phyloP scores from a whole-genome alignment of 2,329 filamentous ascomycete genomes.

The Penicillium sp. region DNA sequence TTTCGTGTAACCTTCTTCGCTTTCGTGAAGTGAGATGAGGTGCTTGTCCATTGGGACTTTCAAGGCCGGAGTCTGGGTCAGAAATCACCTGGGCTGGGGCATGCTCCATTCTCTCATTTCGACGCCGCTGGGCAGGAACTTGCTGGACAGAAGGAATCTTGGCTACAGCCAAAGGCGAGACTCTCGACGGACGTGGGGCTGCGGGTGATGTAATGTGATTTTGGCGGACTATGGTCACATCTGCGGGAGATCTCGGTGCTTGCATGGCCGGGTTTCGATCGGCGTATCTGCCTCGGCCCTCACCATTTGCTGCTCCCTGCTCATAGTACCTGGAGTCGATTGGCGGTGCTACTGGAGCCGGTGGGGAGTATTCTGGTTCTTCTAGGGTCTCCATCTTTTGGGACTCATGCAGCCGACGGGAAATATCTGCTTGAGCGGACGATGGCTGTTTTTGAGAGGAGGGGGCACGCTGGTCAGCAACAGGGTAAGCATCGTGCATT shows the following conservation, averaged over 20 bases:
- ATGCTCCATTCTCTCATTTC: constrained; percentile 45
- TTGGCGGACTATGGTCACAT: constrained; percentile 63
- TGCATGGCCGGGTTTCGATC: constrained; percentile 43
- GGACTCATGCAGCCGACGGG: constrained; percentile 21
- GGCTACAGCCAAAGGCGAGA: constrained; percentile 55
- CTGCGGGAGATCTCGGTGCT: constrained; percentile 36
- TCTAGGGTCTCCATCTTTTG: constrained; percentile 38
- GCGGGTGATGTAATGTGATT: constrained; percentile 71
- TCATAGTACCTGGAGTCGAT: constrained; percentile 28
- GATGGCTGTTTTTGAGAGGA: constrained; percentile 31
- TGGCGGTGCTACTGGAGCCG: constrained; percentile 40
- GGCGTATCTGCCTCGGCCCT: constrained; percentile 41
- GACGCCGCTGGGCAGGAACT: constrained; percentile 55
- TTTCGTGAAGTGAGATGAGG: constrained; percentile 51
- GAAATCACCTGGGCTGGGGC: constrained; percentile 26
- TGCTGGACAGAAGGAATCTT: constrained; percentile 55
- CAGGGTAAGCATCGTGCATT: constrained; percentile 39
- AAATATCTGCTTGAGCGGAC: constrained; percentile 19
- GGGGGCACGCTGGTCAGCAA: constrained; percentile 36
- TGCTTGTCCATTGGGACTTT: constrained; percentile 45
- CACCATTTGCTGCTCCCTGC: constrained; percentile 22
- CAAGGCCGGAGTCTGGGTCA: constrained; percentile 35
- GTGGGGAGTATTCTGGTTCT: constrained; percentile 50
- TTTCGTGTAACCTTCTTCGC: constrained; percentile 49
- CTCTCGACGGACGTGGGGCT: constrained; percentile 73